These are phyloP conservation scores for Chrysochromulina parva DNA, from an alignment of 78 protist genomes.

Conservation along the genomic window DNA sequence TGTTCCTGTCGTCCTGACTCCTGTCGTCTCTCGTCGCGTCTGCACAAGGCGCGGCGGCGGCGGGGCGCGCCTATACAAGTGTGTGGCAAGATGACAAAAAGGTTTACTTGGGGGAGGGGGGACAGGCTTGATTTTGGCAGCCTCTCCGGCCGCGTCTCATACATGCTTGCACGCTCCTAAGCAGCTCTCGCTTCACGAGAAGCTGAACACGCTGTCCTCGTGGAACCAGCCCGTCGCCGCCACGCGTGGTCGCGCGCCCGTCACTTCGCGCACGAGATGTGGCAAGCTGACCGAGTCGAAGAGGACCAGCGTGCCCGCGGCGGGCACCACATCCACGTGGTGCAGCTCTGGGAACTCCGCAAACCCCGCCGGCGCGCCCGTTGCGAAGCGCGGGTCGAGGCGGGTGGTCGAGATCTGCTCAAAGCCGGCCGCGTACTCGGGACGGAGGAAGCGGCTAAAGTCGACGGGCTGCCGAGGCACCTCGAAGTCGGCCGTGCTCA, in stretches of 20 bases:
- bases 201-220: too few relatives aligned
- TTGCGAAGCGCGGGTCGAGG: neutral
- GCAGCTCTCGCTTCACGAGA: too few relatives aligned
- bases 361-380: neutral
- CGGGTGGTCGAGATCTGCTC: neutral
- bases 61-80: too few relatives aligned
- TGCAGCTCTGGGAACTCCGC: too few relatives aligned
- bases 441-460: neutral
- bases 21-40: too few relatives aligned
- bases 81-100: too few relatives aligned
- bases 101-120: too few relatives aligned
- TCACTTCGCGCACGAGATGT: neutral
- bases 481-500: neutral
- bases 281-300: constrained; percentile 14
- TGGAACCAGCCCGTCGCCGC: constrained; percentile 4
- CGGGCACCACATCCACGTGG: neutral
- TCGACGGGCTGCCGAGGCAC: neutral
- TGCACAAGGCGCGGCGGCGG: too few relatives aligned
- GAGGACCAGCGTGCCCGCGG: neutral
- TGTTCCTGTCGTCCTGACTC: too few relatives aligned
- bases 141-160: too few relatives aligned
- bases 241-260: neutral
- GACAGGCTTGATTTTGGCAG: too few relatives aligned
- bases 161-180: too few relatives aligned
- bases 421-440: neutral